These are phyloP conservation scores for Tolypocladium cylindrosporum DNA, from an alignment of 2,329 filamentous ascomycete species.

Conservation along the genomic window DNA sequence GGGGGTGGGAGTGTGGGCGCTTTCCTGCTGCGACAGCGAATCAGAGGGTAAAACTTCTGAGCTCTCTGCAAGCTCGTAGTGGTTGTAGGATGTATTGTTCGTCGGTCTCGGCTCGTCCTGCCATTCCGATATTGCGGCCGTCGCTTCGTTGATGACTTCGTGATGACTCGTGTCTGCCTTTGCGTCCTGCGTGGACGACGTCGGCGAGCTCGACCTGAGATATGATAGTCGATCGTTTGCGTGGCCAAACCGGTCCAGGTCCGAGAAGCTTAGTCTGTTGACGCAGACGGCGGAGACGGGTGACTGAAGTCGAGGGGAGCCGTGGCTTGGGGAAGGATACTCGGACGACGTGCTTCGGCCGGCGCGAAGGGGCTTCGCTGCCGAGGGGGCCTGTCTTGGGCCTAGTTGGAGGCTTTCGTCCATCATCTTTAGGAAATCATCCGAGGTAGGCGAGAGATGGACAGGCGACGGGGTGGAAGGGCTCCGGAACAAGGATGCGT, in stretches of 20 bases:
- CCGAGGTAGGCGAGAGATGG: slow-evolving; percentile 1
- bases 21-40: slow-evolving; percentile 9
- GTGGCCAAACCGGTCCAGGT: slow-evolving; percentile 18
- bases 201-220: slow-evolving; percentile 16
- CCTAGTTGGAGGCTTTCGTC: slow-evolving; percentile 7
- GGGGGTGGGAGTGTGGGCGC: not conserved
- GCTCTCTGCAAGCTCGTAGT: slow-evolving; percentile 16
- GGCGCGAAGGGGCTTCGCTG: not conserved
- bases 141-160: slow-evolving; percentile 14
- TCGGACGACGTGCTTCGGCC: slow-evolving; percentile 20
- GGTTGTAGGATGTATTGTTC: slow-evolving; percentile 11
- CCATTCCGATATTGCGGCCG: slow-evolving; percentile 14
- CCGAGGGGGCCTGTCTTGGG: not conserved
- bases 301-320: slow-evolving; percentile 14
- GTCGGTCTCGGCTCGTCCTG: slow-evolving; percentile 11
- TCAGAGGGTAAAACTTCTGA: slow-evolving; percentile 14
- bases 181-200: slow-evolving; percentile 7
- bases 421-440: slow-evolving; percentile 9
- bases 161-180: slow-evolving; percentile 8
- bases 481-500: not conserved
- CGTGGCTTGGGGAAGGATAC: slow-evolving; percentile 15
- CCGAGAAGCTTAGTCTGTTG: slow-evolving; percentile 15
- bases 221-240: slow-evolving; percentile 18
- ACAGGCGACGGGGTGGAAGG: not conserved
- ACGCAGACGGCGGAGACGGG: slow-evolving; percentile 11